Evolutionary conservation across 306 rosid genomes (phyloP), one percentile per base, ranked within the genome.

Genomic region (Medicago ruthenica): DNA sequence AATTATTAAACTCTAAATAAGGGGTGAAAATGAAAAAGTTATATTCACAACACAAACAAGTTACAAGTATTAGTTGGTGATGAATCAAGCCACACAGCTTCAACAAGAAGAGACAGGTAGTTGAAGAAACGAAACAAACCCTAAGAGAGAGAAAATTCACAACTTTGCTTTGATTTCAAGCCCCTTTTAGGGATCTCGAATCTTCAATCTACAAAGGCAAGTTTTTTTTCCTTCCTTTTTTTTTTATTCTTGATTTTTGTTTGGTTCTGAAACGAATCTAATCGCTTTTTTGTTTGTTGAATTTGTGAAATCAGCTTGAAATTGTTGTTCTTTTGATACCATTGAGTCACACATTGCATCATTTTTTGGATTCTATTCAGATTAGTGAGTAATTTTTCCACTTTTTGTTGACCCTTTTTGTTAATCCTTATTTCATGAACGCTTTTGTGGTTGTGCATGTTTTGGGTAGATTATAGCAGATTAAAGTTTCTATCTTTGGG

Each of bases 121-220:
- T 71, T 71, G 72, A 50, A 60, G 71, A 77, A 77, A 54, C 22
- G 70, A 78, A 78, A 55, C 77, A 76, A 89, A 89, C 97, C 97
- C 97, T 88, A 17, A 66, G 65, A 72, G 60, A 75, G 18, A 60
- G 44, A 41, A 42, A 72, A 6, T 13, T 61, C 7, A 1, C 55
- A 57, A 36, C 73, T 18, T 59, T 79, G 74, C 81, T 84, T 83
- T 60, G 71, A 78, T 78, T 78, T 87, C 83, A 70, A 86, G 77
- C 80, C 77, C 84, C 84, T 68, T 76, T 86, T 72, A 62, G 82
- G 86, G 91, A 91, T 91, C 92, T 89, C 81, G 91, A 85, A 82
- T 86, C 85, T 77, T 83, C 80, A 75, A 67, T 80, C 84, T 64
- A 37, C 79, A 70, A 79, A 84, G 92, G 95, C 90, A 51, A 58